Percentiles rank a stretch among this genome's conserved stretches.
Evolutionary conservation across 371 early-diverging fungal species (phyloP).

Genomic region (Mucor plumbeus): DNA sequence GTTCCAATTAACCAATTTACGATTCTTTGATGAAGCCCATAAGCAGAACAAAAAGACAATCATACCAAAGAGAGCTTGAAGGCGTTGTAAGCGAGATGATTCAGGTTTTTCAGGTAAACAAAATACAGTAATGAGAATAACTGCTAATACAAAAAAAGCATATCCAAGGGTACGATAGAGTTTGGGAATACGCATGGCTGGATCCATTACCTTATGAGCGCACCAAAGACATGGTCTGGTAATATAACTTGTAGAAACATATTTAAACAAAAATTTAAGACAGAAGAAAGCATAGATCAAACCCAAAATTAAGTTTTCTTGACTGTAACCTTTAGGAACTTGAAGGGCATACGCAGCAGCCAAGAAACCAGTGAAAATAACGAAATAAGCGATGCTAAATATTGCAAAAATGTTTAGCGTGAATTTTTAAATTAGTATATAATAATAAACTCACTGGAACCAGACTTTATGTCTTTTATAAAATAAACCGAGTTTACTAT

Average conservation of each 20-base stretch:
- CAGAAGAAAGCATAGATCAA: conserved; percentile 35
- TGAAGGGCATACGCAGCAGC: conserved; percentile 33
- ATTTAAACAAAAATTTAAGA: conserved; percentile 26
- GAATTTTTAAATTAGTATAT: neutral
- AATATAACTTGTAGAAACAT: conserved; percentile 27
- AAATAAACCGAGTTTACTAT: conserved; percentile 7
- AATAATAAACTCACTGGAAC: conserved; percentile 9
- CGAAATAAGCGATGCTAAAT: conserved; percentile 24
- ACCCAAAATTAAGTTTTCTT: conserved; percentile 35
- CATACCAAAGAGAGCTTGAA: conserved; percentile 81
- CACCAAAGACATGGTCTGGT: conserved; percentile 26
- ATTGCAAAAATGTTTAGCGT: neutral
- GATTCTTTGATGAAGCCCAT: conserved; percentile 64
- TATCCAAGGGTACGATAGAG: conserved; percentile 28
- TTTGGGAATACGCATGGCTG: conserved; percentile 30
- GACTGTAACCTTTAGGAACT: conserved; percentile 37
- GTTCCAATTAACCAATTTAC: conserved; percentile 71
- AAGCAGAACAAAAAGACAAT: conserved; percentile 63
- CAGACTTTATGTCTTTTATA: conserved; percentile 14
- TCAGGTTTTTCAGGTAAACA: conserved; percentile 54
- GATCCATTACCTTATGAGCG: conserved; percentile 19
- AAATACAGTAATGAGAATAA: conserved; percentile 67
- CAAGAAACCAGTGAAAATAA: conserved; percentile 34
- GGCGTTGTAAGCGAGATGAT: conserved; percentile 70
- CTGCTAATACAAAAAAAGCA: conserved; percentile 43